phyloP scores from a whole-genome alignment of 495 filamentous ascomycete species.

The Hypomontagnella monticulosa region DNA sequence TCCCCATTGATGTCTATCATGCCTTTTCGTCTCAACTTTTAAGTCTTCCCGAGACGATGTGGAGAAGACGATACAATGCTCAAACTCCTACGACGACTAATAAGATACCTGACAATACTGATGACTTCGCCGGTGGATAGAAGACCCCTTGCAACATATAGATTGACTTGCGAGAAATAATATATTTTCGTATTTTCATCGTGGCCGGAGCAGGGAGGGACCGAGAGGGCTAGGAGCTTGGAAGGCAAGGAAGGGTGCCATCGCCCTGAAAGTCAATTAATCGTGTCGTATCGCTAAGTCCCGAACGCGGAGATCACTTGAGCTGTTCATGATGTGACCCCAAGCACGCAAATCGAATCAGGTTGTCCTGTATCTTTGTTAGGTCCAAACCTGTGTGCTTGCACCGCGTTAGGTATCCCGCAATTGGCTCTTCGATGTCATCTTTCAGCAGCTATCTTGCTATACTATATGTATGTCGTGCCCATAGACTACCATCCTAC shows the following conservation, averaged over 20 bases:
- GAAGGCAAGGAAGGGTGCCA: slow-evolving; percentile 31
- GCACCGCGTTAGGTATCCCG: slow-evolving; percentile 34
- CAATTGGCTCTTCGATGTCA: slow-evolving; percentile 19
- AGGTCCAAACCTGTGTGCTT: slow-evolving; percentile 12
- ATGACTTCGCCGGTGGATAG: slow-evolving; percentile 7
- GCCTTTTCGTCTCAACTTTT: slow-evolving; percentile 34
- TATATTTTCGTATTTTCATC: slow-evolving; percentile 15
- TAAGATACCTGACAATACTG: slow-evolving; percentile 24
- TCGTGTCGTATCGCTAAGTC: slow-evolving; percentile 42
- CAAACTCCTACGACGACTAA: slow-evolving; percentile 10
- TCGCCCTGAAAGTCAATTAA: slow-evolving; percentile 43
- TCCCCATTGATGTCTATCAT: slow-evolving; percentile 22
- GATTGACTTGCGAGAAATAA: slow-evolving; percentile 1
- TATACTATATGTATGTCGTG: slow-evolving; percentile 12
- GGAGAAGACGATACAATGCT: slow-evolving; percentile 20
- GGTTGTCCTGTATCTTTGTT: slow-evolving; percentile 16
- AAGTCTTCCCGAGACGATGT: slow-evolving; percentile 9
- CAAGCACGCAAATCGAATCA: slow-evolving; percentile 21
- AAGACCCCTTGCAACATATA: slow-evolving; percentile 23
- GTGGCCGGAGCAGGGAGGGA: slow-evolving; percentile 19
- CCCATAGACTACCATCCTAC: slow-evolving; percentile 11
- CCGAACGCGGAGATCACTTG: slow-evolving; percentile 45
- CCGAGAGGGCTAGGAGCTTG: slow-evolving; percentile 19
- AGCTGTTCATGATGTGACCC: slow-evolving; percentile 42
- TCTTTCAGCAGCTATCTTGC: slow-evolving; percentile 18